phyloP scores from a whole-genome alignment of 164 flowering plant species.

The Chloranthus sessilifolius region DNA sequence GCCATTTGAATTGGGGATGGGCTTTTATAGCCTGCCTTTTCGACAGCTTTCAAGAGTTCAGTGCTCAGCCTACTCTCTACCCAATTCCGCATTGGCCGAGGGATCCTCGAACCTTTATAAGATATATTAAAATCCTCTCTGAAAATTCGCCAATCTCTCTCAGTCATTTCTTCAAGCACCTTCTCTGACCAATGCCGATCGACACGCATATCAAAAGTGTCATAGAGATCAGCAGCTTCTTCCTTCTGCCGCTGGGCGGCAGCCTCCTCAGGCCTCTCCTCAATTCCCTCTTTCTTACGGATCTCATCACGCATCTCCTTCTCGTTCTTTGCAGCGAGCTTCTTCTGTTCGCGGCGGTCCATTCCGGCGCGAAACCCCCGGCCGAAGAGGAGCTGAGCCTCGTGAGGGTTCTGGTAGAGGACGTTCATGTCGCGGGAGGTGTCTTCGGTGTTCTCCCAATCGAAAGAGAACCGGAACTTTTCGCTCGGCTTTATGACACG shows the following conservation, averaged over 20 bases:
- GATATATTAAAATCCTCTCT: constrained; percentile 84
- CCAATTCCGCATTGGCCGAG: constrained; percentile 86
- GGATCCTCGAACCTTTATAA: constrained; percentile 81
- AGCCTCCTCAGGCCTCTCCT: constrained; percentile 77
- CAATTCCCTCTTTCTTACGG: constrained; percentile 67
- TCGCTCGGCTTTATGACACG: constrained; percentile 87
- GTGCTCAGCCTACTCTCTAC: constrained; percentile 52
- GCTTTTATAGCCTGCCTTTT: constrained; percentile 70
- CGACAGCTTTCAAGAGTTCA: constrained; percentile 71
- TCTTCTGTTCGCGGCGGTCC: constrained; percentile 93
- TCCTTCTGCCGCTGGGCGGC: constrained; percentile 57
- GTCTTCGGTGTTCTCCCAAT: constrained; percentile 96
- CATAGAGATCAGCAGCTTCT: constrained; percentile 63
- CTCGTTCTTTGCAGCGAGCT: constrained; percentile 82
- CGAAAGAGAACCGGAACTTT: constrained; percentile 89
- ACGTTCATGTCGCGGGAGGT: constrained; percentile 82
- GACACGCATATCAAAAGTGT: constrained; percentile 71
- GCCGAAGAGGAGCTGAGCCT: constrained; percentile 82
- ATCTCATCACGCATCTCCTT: constrained; percentile 69
- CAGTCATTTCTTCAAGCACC: constrained; percentile 84
- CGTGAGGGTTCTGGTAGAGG: constrained; percentile 90
- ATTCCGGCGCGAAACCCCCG: constrained; percentile 91
- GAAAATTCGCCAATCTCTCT: constrained; percentile 91
- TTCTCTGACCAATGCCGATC: constrained; percentile 86
- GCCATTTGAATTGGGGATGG: constrained; percentile 97